A percentile compares a stretch with the other conserved stretches of the same genome.
phyloP scores from a whole-genome alignment of 192 early-diverging fungal genomes.

The Mortierella claussenii region DNA sequence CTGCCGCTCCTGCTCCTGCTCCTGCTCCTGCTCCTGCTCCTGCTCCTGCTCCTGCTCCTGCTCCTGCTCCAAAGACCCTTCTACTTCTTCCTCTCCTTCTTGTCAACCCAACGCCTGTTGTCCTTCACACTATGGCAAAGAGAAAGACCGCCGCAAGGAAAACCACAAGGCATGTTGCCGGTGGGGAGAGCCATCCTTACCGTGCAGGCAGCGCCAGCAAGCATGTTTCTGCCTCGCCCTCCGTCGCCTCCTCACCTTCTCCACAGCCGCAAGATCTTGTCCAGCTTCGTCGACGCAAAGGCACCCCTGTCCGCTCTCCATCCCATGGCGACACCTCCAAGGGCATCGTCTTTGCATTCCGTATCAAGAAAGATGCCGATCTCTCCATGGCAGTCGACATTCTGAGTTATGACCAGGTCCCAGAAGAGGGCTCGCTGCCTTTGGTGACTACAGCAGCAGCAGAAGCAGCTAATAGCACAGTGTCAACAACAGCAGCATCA shows the following conservation, averaged over 20 bases:
- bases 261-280: constrained; percentile 47
- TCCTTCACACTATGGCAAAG: constrained; percentile 34
- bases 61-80: neutral
- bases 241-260: constrained; percentile 36
- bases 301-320: constrained; percentile 42
- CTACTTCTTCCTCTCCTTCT: neutral
- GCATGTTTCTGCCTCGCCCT: constrained; percentile 34
- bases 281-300: constrained; percentile 44
- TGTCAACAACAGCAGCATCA: neutral
- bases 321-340: constrained; percentile 41
- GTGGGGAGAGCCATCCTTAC: constrained; percentile 15
- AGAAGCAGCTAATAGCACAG: neutral
- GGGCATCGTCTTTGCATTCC: constrained; percentile 52
- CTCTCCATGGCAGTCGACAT: constrained; percentile 54
- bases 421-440: constrained; percentile 4
- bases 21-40: constrained; percentile 7
- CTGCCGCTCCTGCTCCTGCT: neutral
- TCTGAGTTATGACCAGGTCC: constrained; percentile 43
- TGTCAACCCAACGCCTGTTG: neutral
- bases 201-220: constrained; percentile 21
- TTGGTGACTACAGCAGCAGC: neutral
- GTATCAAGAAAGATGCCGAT: constrained; percentile 43
- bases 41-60: neutral
- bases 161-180: constrained; percentile 11
- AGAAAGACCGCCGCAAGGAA: constrained; percentile 35